Percentiles rank a stretch among this genome's conserved stretches.
Evolutionary conservation across 352 stramenopile genomes (phyloP).

Genomic region (Elongisporangium senticosum): DNA sequence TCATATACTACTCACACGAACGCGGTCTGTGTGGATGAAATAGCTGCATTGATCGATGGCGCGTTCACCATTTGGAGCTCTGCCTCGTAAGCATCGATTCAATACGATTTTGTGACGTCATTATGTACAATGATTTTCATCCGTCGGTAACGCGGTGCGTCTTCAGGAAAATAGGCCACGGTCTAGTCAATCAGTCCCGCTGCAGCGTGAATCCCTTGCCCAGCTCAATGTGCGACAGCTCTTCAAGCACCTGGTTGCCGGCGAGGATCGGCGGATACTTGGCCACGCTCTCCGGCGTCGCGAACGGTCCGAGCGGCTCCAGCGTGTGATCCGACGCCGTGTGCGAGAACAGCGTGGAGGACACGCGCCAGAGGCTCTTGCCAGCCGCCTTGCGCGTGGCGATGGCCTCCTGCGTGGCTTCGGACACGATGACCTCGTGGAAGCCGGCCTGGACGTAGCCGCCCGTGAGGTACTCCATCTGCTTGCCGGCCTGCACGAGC

Average conservation of each 20-base stretch:
- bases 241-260: conserved; percentile 82
- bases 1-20: no score
- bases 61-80: no score
- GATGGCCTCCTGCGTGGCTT: conserved; percentile 74
- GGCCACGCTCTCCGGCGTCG: conserved; percentile 44
- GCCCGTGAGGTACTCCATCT: conserved; percentile 91
- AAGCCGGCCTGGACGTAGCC: conserved; percentile 90
- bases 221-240: conserved; percentile 85
- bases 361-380: conserved; percentile 88
- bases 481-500: conserved; percentile 87
- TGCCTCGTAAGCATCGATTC: no score
- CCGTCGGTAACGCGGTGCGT: no score
- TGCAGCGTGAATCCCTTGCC: conserved; percentile 70
- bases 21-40: no score
- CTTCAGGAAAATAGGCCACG: no score
- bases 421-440: conserved; percentile 87
- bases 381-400: conserved; percentile 52
- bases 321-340: conserved; percentile 86
- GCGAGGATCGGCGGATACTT: conserved; percentile 83
- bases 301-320: conserved; percentile 76
- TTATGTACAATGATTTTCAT: no score
- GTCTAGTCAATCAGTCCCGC: conserved; percentile 51
- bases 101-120: no score
- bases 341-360: conserved; percentile 90
- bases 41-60: no score